Evolutionary conservation across 202 grass and related monocot species (phyloP).

Genomic region (Zizania palustris): DNA sequence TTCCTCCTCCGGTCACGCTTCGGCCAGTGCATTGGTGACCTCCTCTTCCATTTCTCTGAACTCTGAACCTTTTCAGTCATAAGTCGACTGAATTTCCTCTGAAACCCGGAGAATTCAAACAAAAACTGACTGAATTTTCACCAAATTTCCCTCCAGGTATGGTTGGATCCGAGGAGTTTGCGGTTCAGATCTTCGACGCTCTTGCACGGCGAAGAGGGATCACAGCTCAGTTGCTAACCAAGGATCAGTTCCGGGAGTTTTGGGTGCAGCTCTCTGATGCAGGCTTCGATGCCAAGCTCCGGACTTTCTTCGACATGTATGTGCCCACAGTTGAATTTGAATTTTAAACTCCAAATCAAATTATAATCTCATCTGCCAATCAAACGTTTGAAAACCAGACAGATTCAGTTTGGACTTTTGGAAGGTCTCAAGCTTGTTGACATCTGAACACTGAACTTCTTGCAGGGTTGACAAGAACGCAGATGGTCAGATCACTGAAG

Average conservation of each 20-base stretch:
- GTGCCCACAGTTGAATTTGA: not conserved
- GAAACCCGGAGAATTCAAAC: not conserved
- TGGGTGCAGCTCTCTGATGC: slow-evolving; percentile 89
- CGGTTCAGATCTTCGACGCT: slow-evolving; percentile 67
- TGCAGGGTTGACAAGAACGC: slow-evolving; percentile 95
- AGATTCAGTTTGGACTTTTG: not conserved
- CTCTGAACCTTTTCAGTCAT: not conserved
- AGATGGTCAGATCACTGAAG: slow-evolving; percentile 81
- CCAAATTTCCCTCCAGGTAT: slow-evolving; percentile 45
- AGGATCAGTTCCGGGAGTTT: slow-evolving; percentile 73
- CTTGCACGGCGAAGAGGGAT: slow-evolving; percentile 73
- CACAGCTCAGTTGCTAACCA: slow-evolving; percentile 60
- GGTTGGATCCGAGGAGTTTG: slow-evolving; percentile 84
- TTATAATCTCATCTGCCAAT: no score
- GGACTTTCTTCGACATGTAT: slow-evolving; percentile 98
- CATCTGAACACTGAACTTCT: slow-evolving; percentile 27
- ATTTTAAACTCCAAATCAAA: not conserved
- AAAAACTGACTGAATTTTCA: not conserved
- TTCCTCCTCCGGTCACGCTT: slow-evolving; percentile 76
- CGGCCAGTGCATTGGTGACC: slow-evolving; percentile 77
- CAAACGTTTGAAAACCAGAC: not conserved
- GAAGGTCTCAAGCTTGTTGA: not conserved
- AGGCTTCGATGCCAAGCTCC: slow-evolving; percentile 78
- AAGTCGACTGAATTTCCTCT: not conserved
- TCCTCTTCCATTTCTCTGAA: not conserved